Base-by-base conservation (phyloP, 1,139 yeast species). In the Tardiomyces depauwii region DNA sequence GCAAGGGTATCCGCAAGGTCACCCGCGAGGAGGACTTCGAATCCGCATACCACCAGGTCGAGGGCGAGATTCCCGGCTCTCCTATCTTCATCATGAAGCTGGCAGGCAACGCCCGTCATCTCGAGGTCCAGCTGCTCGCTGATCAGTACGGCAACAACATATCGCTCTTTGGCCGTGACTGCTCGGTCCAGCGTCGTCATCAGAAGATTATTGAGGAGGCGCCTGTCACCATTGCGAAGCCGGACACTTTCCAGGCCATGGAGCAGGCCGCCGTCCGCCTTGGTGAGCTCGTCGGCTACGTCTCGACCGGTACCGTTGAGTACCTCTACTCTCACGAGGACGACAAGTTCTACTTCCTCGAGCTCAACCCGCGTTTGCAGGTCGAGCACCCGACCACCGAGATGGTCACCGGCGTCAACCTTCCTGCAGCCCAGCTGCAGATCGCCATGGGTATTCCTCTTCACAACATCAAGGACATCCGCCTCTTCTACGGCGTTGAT, bases 341-440 rank as follows among this genome's bases (percentile, higher is more conserved):
- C 55, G 93, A 88, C 59, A 93, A 83, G 61, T 91, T 88, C 63
- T 91, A 89, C 71, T 91, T 91, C 68, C 72, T 91, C 60, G 98
- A 91, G 66, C 96, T 91, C 57, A 91, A 91, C 63, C 95, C 98
- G 11, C 80, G 98, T 64, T 75, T 91, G 55, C 98, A 91, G 68
- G 98, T 91, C 44, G 98, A 91, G 68, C 97, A 91, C 65, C 97
- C 97, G 41, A 82, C 91, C 56, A 91, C 98, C 28, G 98, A 91
- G 68, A 75, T 81, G 79, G 95, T 86, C 30, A 87, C 96, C 25
- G 96, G 96, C 3, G 68, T 88, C 46, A 98, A 91, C 64, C 73
- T 91, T 55, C 97, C 91, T 23, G 96, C 91, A 66, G 86, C 96
- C 96, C 89, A 91, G 97, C 70, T 91, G 53, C 72, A 73, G 56